Conservation (phyloP, 495 filamentous ascomycete species). For the Penicillium macrosclerotiorum region DNA sequence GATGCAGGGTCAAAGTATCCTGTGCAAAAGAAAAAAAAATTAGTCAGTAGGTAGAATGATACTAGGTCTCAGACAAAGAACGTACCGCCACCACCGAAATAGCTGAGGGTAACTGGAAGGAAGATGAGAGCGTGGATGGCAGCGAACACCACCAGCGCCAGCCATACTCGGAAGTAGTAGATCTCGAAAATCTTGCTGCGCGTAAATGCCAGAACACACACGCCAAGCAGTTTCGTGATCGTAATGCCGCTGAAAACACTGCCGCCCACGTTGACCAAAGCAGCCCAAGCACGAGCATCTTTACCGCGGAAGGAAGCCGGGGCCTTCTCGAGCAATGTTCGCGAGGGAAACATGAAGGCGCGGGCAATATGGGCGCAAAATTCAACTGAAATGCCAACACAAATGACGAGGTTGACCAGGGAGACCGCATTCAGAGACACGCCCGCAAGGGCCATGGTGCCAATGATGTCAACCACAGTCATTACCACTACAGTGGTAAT, state of each 20-base stretch:
- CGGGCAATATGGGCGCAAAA: constrained; percentile 97
- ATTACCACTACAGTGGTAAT: constrained; percentile 84
- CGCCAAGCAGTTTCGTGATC: constrained; percentile 89
- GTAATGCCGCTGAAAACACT: constrained; percentile 96
- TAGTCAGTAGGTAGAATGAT: constrained; percentile 8
- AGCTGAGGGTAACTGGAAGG: constrained; percentile 83
- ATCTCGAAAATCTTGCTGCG: constrained; percentile 98
- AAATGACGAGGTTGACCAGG: constrained; percentile 96
- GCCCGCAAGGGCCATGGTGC: constrained; percentile 82
- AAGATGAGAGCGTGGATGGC: constrained; percentile 86
- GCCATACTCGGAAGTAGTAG: constrained; percentile 97
- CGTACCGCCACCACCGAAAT: constrained; percentile 79
- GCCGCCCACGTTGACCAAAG: constrained; percentile 87
- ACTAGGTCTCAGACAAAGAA: constrained; percentile 7
- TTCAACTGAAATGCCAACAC: constrained; percentile 91
- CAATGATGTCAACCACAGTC: constrained; percentile 92
- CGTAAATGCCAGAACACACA: constrained; percentile 90
- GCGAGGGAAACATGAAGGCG: constrained; percentile 89
- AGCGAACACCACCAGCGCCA: constrained; percentile 86
- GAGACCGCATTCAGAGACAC: constrained; percentile 96
- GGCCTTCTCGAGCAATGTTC: constrained; percentile 71
- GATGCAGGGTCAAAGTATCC: constrained; percentile 82
- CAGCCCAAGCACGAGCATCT: constrained; percentile 86
- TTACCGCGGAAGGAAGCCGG: constrained; percentile 63
- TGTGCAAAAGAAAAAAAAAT: too few species aligned